These are phyloP conservation scores for Heritiera fomes DNA, from an alignment of 345 rosid species.

Conservation along the genomic window DNA sequence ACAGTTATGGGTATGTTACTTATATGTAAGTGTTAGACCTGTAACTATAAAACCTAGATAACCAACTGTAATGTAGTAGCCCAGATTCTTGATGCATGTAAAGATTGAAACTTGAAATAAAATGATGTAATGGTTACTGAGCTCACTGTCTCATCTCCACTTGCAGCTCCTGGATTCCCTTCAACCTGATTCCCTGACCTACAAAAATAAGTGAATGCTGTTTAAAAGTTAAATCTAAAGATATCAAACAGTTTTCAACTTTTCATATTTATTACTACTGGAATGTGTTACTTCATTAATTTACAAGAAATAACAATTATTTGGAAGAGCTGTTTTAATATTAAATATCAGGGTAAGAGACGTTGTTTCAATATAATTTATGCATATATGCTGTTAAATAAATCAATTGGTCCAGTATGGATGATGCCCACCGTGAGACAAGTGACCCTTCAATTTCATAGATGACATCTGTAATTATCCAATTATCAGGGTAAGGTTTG, in stretches of 20 bases:
- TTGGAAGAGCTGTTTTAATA: background rate
- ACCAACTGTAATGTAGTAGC: constrained; percentile 1
- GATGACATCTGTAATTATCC: constrained; percentile 93
- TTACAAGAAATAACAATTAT: background rate
- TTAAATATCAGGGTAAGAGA: background rate
- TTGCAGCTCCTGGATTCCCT: constrained; percentile 84
- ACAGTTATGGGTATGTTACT: constrained; percentile 13
- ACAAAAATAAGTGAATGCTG: constrained; percentile 31
- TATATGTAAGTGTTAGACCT: constrained; percentile 7
- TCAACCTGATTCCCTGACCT: constrained; percentile 91
- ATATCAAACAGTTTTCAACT: constrained; percentile 3
- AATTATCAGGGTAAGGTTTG: constrained; percentile 98
- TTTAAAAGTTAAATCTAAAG: background rate
- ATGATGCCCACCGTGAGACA: constrained; percentile 56
- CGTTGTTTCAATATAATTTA: background rate
- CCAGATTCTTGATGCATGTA: background rate
- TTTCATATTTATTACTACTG: background rate
- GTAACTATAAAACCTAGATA: constrained; percentile 14
- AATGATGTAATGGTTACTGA: constrained; percentile 22
- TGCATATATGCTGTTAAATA: background rate
- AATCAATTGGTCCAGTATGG: background rate
- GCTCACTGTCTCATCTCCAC: constrained; percentile 96
- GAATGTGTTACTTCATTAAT: background rate
- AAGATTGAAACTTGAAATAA: constrained; percentile 19
- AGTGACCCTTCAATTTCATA: constrained; percentile 91